Evolutionary conservation across 495 filamentous ascomycete genomes (phyloP).

Genomic region (Sporormia fimetaria): DNA sequence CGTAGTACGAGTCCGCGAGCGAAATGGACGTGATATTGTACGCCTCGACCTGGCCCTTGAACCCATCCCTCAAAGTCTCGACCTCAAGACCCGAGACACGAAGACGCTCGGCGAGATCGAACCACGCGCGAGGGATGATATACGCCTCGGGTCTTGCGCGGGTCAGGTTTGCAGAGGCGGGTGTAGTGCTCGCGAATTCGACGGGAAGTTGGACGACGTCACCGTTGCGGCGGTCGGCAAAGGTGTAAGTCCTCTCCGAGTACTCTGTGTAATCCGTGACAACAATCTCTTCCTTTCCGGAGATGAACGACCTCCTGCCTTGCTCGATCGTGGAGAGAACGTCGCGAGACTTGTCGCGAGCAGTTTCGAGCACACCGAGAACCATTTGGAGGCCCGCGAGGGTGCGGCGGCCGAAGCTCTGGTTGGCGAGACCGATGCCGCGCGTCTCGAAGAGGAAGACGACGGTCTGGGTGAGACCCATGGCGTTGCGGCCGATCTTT

Average conservation of each 20-base stretch:
- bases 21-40: conserved; percentile 23
- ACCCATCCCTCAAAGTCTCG: conserved; percentile 23
- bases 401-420: conserved; percentile 29
- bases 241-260: too few species aligned
- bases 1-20: conserved; percentile 26
- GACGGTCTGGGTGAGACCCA: conserved; percentile 27
- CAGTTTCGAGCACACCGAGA: conserved; percentile 27
- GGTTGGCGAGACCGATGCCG: conserved; percentile 30
- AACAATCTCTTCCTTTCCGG: too few species aligned
- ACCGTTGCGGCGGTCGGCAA: conserved; percentile 15
- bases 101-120: conserved; percentile 26
- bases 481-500: conserved; percentile 29
- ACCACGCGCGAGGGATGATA: conserved; percentile 29
- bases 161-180: conserved; percentile 29
- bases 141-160: conserved; percentile 29
- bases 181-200: conserved; percentile 29
- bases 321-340: conserved; percentile 28
- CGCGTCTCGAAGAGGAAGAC: conserved; percentile 30
- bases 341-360: conserved; percentile 24
- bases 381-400: conserved; percentile 30
- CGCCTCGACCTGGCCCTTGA: conserved; percentile 26
- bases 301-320: conserved; percentile 20
- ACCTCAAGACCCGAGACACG: conserved; percentile 25
- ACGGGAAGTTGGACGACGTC: conserved; percentile 24
- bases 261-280: too few species aligned